phyloP scores from a whole-genome alignment of 2,329 filamentous ascomycete species.

The Cladobotryum protrusum region DNA sequence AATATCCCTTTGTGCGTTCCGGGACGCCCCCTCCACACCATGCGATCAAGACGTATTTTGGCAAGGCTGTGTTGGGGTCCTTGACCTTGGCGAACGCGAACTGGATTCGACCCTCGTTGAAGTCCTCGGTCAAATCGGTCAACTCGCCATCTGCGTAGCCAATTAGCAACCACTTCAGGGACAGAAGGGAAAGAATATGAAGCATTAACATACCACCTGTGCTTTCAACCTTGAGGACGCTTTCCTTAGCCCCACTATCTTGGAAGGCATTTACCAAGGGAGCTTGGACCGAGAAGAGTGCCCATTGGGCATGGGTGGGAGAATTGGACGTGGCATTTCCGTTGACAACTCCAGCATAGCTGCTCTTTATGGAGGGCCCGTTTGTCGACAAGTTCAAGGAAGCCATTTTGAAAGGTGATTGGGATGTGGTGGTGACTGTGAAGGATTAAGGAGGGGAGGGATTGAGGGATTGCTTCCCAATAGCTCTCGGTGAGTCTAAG shows the following conservation, averaged over 20 bases:
- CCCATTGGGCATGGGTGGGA: slow-evolving; percentile 86
- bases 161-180: slow-evolving; percentile 14
- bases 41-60: slow-evolving; percentile 88
- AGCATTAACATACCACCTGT: slow-evolving; percentile 62
- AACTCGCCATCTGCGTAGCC: slow-evolving; percentile 72
- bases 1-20: slow-evolving; percentile 98
- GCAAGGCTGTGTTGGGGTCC: slow-evolving; percentile 82
- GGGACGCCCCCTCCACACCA: slow-evolving; percentile 98
- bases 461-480: slow-evolving; percentile 19
- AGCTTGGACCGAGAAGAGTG: slow-evolving; percentile 85
- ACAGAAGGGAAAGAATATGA: background rate
- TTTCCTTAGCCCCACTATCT: slow-evolving; percentile 79
- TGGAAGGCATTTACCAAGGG: slow-evolving; percentile 92
- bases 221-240: slow-evolving; percentile 86
- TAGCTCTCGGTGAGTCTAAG: slow-evolving; percentile 20
- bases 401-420: slow-evolving; percentile 51
- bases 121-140: slow-evolving; percentile 84
- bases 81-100: slow-evolving; percentile 97
- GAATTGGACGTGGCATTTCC: slow-evolving; percentile 52
- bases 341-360: slow-evolving; percentile 57
- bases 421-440: slow-evolving; percentile 11
- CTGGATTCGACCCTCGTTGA: slow-evolving; percentile 93
- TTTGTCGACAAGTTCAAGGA: slow-evolving; percentile 75
- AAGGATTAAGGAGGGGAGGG: slow-evolving; percentile 10
- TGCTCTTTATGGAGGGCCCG: slow-evolving; percentile 78